Evolutionary conservation across 768 basidiomycete genomes (phyloP), one percentile per base, ranked within the genome.

Genomic region (Collybia sp.): DNA sequence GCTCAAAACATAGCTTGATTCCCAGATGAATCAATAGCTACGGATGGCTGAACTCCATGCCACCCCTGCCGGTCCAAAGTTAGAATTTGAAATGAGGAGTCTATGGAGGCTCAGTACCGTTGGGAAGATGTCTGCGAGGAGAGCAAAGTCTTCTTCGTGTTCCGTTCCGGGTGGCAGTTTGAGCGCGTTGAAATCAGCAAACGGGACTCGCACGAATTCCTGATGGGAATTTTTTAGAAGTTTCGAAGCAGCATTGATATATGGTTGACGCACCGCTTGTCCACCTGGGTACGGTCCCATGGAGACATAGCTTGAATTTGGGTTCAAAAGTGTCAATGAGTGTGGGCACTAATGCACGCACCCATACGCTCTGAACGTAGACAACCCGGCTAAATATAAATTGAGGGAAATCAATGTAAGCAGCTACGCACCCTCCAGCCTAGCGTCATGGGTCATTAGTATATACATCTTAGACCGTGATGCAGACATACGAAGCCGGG

Each of bases 261-360:
- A n/a, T n/a, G n/a, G n/a, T n/a, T 30, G 19, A 43, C 65, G 25
- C 55, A 74, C 73, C 15, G 76, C 76, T 60, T 77, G 76, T 5
- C 76, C 75, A 6, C 78, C 78, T 11, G 63, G 63, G 55, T 79
- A 80, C 1, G 77, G 77, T 1, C 77, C 77, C 76, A 79, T 78
- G 3, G 76, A 64, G 13, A 79, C 77, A 56, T 79, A 79, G 18
- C 76, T 76, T 40, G 16, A 25, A 35, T 46, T n/a, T 49, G 19
- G 12, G 25, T 20, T 43, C 12, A 39, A 6, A 13, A 37, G 19
- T 9, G 19, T 18, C 15, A 36, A 12, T 10, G 15, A 20, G 30
- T 2, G 19, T 19, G 12, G 9, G 35, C 11, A 18, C 15, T 25
- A 18, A 31, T n/a, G 5, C 1, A 36, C 62, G 51, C 59, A 75